These are phyloP conservation scores for Neoscytalidium dimidiatum DNA, from an alignment of 2,329 filamentous ascomycete genomes.

Conservation along the genomic window DNA sequence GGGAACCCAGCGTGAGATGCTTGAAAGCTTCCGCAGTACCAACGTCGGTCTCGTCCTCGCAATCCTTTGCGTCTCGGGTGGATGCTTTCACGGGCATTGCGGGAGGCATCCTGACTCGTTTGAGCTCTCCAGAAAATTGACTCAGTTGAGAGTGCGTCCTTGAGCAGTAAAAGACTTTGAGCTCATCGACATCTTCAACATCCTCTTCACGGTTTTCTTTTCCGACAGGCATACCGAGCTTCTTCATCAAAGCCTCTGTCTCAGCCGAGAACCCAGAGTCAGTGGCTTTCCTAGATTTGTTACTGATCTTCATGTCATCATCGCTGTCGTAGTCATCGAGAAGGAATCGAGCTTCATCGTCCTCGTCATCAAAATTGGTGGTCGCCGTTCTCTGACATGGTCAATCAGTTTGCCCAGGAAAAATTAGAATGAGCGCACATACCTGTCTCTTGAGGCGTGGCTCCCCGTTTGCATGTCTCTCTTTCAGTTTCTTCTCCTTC, in stretches of 20 bases:
- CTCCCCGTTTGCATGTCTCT: slow-evolving; percentile 53
- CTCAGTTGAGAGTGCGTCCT: slow-evolving; percentile 89
- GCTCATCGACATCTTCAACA: slow-evolving; percentile 61
- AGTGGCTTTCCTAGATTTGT: slow-evolving; percentile 29
- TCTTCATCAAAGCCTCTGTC: slow-evolving; percentile 72
- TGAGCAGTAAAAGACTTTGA: slow-evolving; percentile 91
- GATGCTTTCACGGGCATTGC: slow-evolving; percentile 56
- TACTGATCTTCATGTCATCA: slow-evolving; percentile 41
- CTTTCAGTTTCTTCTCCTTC: slow-evolving; percentile 62
- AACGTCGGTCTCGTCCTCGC: slow-evolving; percentile 22
- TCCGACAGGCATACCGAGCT: slow-evolving; percentile 44
- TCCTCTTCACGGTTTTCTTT: slow-evolving; percentile 43
- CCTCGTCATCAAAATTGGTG: slow-evolving; percentile 18
- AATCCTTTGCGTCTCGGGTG: slow-evolving; percentile 26
- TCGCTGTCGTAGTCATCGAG: slow-evolving; percentile 75
- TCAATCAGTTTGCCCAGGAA: background rate
- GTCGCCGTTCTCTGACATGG: slow-evolving; percentile 27
- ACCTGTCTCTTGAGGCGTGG: slow-evolving; percentile 51
- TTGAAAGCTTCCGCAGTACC: slow-evolving; percentile 66
- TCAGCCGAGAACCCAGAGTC: slow-evolving; percentile 66
- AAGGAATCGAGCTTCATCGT: slow-evolving; percentile 67
- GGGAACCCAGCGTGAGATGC: slow-evolving; percentile 79
- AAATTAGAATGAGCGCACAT: slow-evolving; percentile 22
- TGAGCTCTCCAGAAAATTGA: slow-evolving; percentile 82
- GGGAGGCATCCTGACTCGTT: slow-evolving; percentile 74